phyloP scores from a whole-genome alignment of 2,329 filamentous ascomycete species.

The Rosellinia necatrix region DNA sequence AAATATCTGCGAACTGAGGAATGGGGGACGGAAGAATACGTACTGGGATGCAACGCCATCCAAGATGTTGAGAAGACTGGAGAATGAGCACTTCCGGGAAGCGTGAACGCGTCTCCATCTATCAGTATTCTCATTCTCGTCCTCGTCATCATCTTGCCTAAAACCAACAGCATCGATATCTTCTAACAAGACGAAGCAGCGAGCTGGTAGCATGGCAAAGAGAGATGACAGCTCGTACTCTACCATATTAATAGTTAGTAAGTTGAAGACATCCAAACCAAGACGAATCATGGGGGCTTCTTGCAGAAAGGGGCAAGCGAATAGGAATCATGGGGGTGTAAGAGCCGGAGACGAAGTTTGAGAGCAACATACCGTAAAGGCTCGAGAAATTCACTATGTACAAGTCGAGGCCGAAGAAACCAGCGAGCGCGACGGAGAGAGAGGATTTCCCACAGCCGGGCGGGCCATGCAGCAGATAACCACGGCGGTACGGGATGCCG shows the following conservation, averaged over 20 bases:
- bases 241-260: too few relatives aligned
- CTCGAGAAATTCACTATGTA: constrained; percentile 66
- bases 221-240: constrained; percentile 65
- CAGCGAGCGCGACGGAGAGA: constrained; percentile 68
- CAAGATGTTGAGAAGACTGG: constrained; percentile 80
- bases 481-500: constrained; percentile 76
- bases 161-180: constrained; percentile 72
- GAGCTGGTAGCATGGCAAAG: constrained; percentile 63
- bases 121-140: neutral
- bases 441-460: constrained; percentile 76
- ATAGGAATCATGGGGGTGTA: too few relatives aligned
- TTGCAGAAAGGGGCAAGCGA: too few relatives aligned
- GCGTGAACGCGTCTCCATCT: too few relatives aligned
- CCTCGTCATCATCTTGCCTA: constrained; percentile 45
- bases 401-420: constrained; percentile 68
- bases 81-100: too few relatives aligned
- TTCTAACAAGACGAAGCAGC: constrained; percentile 70
- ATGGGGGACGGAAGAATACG: too few relatives aligned
- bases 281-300: too few relatives aligned
- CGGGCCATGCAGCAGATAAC: constrained; percentile 78
- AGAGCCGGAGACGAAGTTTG: too few relatives aligned
- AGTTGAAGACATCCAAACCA: too few relatives aligned
- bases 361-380: too few relatives aligned
- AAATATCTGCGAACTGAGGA: too few relatives aligned
- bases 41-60: constrained; percentile 81